phyloP scores from a whole-genome alignment of 768 basidiomycete genomes.

The Xanthoconium stramineum region DNA sequence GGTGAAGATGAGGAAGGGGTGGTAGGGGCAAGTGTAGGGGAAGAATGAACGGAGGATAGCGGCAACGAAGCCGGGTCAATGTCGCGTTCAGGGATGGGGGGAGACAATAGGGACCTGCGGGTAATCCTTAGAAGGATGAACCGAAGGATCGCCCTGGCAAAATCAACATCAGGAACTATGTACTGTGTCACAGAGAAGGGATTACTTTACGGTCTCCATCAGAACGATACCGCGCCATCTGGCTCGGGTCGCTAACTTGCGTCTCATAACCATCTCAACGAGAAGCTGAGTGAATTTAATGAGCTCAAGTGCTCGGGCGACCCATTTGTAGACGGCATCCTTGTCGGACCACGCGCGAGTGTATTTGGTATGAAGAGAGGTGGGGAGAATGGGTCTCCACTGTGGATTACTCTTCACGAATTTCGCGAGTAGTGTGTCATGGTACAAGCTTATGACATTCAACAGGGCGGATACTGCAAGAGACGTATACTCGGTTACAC shows the following conservation, averaged over 20 bases:
- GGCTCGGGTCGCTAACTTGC: conserved; percentile 60
- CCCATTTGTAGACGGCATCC: conserved; percentile 71
- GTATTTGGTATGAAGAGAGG: conserved; percentile 81
- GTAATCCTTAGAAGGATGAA: conserved; percentile 73
- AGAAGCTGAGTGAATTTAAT: conserved; percentile 81
- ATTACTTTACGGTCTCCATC: conserved; percentile 84
- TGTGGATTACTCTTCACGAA: conserved; percentile 62
- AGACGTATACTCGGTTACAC: conserved; percentile 12
- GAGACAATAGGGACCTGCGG: conserved; percentile 67
- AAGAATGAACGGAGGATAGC: conserved; percentile 47
- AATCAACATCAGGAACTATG: conserved; percentile 6
- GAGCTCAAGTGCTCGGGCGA: conserved; percentile 69
- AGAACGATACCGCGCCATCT: conserved; percentile 77
- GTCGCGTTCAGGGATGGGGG: conserved; percentile 85
- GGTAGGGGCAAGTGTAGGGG: conserved; percentile 60
- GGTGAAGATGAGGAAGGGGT: conserved; percentile 54
- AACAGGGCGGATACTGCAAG: conserved; percentile 78
- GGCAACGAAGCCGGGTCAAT: conserved; percentile 73
- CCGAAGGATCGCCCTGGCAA: conserved; percentile 66
- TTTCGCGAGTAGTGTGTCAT: conserved; percentile 84
- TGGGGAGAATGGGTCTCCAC: conserved; percentile 71
- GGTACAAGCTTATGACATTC: conserved; percentile 89
- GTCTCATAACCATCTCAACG: conserved; percentile 81
- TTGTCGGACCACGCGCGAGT: conserved; percentile 83
- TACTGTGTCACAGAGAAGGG: conserved; percentile 5